These are phyloP conservation scores for Cordyceps pruinosa DNA, from an alignment of 2,329 filamentous ascomycete species.

Conservation along the genomic window DNA sequence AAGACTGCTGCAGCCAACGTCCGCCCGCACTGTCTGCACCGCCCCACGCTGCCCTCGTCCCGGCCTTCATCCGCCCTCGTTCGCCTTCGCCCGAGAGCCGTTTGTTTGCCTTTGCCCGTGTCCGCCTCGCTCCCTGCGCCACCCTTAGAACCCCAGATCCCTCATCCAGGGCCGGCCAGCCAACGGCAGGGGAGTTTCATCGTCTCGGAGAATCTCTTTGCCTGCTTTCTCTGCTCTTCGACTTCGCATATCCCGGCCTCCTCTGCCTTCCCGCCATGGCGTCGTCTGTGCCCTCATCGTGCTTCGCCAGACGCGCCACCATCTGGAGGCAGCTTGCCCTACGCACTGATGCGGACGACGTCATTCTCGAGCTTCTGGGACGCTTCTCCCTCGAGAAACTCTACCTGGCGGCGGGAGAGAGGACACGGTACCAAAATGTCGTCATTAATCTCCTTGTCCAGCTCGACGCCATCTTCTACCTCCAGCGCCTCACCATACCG, in stretches of 20 bases:
- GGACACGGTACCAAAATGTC: constrained; percentile 27
- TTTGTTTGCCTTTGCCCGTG: neutral
- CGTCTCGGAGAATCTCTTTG: neutral
- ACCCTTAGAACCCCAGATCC: neutral
- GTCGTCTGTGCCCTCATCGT: constrained; percentile 26
- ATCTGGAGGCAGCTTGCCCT: constrained; percentile 30
- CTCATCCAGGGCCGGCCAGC: neutral
- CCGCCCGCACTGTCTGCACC: constrained; percentile 1
- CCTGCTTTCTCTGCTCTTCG: neutral
- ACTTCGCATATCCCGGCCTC: neutral
- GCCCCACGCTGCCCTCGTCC: too few relatives aligned
- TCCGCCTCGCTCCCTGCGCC: neutral
- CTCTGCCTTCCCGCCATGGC: constrained; percentile 15
- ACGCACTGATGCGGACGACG: constrained; percentile 34
- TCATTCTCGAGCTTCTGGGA: constrained; percentile 34
- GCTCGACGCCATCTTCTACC: constrained; percentile 32
- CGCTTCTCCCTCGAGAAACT: constrained; percentile 36
- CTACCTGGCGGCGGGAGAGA: constrained; percentile 28
- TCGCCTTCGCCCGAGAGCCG: constrained; percentile 2
- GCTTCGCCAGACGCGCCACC: constrained; percentile 29
- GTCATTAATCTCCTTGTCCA: constrained; percentile 30
- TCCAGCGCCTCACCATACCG: constrained; percentile 34
- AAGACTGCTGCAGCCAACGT: constrained; percentile 1
- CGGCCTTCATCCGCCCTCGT: too few relatives aligned
- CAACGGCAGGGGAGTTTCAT: neutral